These are phyloP conservation scores for Trametes cubensis DNA, from an alignment of 768 basidiomycete species.

Conservation along the genomic window DNA sequence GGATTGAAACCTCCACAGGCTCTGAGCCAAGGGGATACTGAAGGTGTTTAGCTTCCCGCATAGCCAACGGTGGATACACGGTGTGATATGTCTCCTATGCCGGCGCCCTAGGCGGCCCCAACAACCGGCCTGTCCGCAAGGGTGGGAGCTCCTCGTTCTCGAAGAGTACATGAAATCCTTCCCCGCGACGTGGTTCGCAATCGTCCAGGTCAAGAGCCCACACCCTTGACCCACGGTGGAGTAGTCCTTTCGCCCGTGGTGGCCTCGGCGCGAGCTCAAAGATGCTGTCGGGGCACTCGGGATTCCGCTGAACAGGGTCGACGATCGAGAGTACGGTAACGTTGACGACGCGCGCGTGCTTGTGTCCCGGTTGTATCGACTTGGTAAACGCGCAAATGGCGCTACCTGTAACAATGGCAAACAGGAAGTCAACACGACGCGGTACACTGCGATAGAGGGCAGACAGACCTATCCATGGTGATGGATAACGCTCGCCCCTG, in stretches of 20 bases:
- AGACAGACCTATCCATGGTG: conserved; percentile 4
- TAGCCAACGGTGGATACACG: too few relatives aligned
- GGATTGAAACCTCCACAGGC: too few relatives aligned
- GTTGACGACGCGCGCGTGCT: background rate
- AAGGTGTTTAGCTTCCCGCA: too few relatives aligned
- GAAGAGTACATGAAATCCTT: conserved; percentile 1
- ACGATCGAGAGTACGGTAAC: background rate
- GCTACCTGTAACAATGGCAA: background rate
- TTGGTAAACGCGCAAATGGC: background rate
- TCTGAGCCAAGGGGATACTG: too few relatives aligned
- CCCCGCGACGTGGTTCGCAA: background rate
- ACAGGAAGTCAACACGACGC: background rate
- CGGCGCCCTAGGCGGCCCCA: background rate
- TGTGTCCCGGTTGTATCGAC: background rate
- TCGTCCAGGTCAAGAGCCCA: background rate
- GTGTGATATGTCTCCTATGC: too few relatives aligned
- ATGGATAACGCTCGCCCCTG: background rate
- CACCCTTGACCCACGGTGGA: background rate
- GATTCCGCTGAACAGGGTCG: background rate
- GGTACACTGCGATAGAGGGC: background rate
- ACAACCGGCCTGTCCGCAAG: background rate
- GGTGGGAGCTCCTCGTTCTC: background rate
- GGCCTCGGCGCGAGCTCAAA: background rate
- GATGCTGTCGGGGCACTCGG: background rate
- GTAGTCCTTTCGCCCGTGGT: background rate